A percentile compares a stretch with the other conserved stretches of the same genome.
phyloP scores from a whole-genome alignment of 108 stramenopile genomes.

The Chaetoceros tenuissimus region DNA sequence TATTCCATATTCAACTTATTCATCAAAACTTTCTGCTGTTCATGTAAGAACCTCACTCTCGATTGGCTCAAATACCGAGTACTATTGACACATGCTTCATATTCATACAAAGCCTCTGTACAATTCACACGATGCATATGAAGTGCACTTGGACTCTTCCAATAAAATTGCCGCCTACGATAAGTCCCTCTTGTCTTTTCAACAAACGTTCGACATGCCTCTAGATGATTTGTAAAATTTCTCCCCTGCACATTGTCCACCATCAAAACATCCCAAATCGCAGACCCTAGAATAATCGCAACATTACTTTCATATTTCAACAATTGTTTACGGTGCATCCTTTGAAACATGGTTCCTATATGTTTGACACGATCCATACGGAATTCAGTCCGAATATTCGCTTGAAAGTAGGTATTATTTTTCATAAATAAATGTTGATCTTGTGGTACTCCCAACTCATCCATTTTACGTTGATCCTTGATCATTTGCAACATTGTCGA shows the following conservation, averaged over 20 bases:
- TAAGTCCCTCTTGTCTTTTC: neutral
- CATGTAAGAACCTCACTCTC: constrained; percentile 13
- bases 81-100: neutral
- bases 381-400: neutral
- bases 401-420: neutral
- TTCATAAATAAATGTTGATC: no score
- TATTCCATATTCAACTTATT: constrained; percentile 2
- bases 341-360: neutral
- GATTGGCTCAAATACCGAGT: constrained; percentile 18
- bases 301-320: neutral
- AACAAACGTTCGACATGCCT: constrained; percentile 3
- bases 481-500: neutral
- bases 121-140: constrained; percentile 9
- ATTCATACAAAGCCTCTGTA: neutral
- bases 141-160: constrained; percentile 17
- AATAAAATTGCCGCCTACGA: constrained; percentile 4
- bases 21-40: constrained; percentile 10
- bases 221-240: neutral
- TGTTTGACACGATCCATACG: neutral
- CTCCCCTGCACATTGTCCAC: neutral
- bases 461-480: neutral
- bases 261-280: constrained; percentile 8
- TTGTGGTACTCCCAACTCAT: no score
- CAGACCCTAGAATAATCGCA: constrained; percentile 11
- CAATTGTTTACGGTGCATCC: neutral